These are phyloP conservation scores for Paramecium octaurelia DNA, from an alignment of 73 alveolate species.

Conservation along the genomic window DNA sequence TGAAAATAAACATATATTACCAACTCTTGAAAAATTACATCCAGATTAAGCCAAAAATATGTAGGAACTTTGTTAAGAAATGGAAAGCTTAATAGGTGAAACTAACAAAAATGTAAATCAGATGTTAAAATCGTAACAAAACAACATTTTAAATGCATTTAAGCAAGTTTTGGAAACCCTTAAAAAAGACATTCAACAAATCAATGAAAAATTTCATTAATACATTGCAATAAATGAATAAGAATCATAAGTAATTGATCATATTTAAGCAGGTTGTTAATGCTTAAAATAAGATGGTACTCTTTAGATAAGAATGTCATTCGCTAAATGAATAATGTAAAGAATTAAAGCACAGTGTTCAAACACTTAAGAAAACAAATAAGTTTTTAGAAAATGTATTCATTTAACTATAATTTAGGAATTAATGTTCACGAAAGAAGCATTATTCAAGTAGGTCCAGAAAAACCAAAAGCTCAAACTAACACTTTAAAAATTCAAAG, in stretches of 20 bases:
- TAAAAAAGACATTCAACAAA: background rate
- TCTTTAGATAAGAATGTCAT: slow-evolving; percentile 32
- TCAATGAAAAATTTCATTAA: background rate
- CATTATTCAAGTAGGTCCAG: background rate
- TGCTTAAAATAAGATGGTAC: background rate
- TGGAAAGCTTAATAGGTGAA: slow-evolving; percentile 9
- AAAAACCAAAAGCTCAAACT: background rate
- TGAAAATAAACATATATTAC: background rate
- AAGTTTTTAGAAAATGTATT: slow-evolving; percentile 19
- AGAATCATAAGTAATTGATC: background rate
- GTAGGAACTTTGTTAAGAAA: slow-evolving; percentile 5
- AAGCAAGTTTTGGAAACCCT: background rate
- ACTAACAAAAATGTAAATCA: background rate
- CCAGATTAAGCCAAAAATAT: slow-evolving; percentile 1
- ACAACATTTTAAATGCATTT: background rate
- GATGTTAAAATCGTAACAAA: background rate
- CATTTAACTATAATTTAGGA: background rate
- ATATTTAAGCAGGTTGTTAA: background rate
- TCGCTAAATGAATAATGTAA: background rate
- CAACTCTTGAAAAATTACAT: background rate
- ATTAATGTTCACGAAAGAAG: background rate
- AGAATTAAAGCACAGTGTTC: background rate
- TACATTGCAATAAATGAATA: background rate
- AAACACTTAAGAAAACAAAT: background rate
- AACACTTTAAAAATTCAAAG: background rate